A percentile compares a stretch with the other conserved stretches of the same genome.
phyloP scores from a whole-genome alignment of 2,329 filamentous ascomycete genomes.

The Endocalyx cinctus region DNA sequence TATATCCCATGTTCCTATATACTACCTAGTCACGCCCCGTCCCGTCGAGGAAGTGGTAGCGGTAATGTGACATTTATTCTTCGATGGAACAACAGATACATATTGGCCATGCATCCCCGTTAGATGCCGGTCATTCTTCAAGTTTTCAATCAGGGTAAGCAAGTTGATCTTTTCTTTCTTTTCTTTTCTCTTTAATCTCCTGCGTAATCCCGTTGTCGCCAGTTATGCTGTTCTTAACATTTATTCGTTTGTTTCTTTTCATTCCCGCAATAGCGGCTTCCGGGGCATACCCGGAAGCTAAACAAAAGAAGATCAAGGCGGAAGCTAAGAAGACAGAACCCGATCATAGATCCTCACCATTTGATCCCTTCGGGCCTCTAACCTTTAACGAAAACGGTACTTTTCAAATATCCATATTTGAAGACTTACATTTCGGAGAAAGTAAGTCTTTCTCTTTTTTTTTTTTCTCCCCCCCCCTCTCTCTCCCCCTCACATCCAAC shows the following conservation, averaged over 20 bases:
- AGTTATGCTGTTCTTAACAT: constrained; percentile 5
- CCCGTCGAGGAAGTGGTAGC: background rate
- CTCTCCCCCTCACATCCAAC: too few species aligned
- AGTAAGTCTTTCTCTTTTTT: constrained; percentile 33
- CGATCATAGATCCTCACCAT: constrained; percentile 10
- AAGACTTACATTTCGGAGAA: constrained; percentile 69
- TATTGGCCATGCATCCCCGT: constrained; percentile 17
- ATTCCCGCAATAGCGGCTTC: constrained; percentile 15
- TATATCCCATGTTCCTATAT: background rate
- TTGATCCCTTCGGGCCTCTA: constrained; percentile 17
- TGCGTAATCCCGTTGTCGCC: constrained; percentile 3
- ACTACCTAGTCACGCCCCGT: too few species aligned
- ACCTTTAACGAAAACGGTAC: constrained; percentile 38
- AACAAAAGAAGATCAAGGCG: too few species aligned
- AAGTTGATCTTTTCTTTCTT: too few species aligned
- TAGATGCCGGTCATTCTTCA: constrained; percentile 2
- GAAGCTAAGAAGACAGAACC: too few species aligned
- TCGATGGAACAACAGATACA: constrained; percentile 24
- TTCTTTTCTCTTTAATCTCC: constrained; percentile 1
- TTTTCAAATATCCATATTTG: constrained; percentile 57
- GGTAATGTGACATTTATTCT: background rate
- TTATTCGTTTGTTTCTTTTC: constrained; percentile 4
- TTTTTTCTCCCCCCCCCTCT: too few species aligned
- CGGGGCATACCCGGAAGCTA: too few species aligned
- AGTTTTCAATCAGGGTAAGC: constrained; percentile 10